Percentiles rank a stretch among this genome's conserved stretches.
Conservation (phyloP, 148 eudicot genomes). For the Drosera capensis region DNA sequence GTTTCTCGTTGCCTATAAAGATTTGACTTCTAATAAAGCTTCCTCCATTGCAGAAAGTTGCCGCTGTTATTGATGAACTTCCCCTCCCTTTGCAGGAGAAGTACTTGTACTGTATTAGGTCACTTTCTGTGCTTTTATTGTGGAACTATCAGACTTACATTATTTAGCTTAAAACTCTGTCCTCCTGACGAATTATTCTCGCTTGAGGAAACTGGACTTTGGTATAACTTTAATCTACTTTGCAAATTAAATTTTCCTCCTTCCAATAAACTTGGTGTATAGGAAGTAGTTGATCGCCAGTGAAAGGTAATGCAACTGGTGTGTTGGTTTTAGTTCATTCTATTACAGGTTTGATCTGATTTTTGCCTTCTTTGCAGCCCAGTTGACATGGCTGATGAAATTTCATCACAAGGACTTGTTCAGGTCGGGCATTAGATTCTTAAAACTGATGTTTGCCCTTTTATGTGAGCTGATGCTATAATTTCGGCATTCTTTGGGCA, state of each 20-base stretch:
- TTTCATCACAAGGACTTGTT: constrained; percentile 48
- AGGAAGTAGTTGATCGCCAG: too few relatives aligned
- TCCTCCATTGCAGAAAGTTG: constrained; percentile 59
- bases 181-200: too few relatives aligned
- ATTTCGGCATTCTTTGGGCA: constrained; percentile 12
- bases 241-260: too few relatives aligned
- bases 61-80: constrained; percentile 78
- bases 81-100: constrained; percentile 70
- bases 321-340: neutral
- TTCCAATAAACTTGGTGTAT: too few relatives aligned
- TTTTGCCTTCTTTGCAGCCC: constrained; percentile 42
- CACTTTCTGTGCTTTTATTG: constrained; percentile 8
- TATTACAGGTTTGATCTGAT: neutral
- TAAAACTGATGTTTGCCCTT: neutral
- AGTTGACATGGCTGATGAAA: constrained; percentile 79
- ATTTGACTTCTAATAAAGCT: constrained; percentile 9
- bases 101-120: constrained; percentile 82
- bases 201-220: too few relatives aligned
- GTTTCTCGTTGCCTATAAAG: too few relatives aligned
- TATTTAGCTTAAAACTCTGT: too few relatives aligned
- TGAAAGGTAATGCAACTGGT: neutral
- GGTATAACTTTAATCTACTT: too few relatives aligned
- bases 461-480: constrained; percentile 1
- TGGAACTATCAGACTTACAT: too few relatives aligned
- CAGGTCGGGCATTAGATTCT: constrained; percentile 23